A percentile compares a stretch with the other conserved stretches of the same genome.
phyloP scores from a whole-genome alignment of 2,329 filamentous ascomycete genomes.

The Orbilia quercus region DNA sequence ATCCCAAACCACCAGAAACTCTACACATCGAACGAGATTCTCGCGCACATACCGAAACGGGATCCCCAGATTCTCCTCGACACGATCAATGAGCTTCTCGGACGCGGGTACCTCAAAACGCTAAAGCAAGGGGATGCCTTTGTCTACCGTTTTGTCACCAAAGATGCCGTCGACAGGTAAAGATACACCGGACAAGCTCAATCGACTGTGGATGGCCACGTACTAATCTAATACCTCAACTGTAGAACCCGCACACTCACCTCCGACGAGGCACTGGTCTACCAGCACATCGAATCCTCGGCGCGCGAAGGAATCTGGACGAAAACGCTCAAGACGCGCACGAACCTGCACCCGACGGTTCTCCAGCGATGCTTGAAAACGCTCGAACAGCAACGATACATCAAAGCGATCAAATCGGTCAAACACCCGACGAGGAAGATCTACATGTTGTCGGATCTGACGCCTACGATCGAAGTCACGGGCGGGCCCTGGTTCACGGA shows the following conservation, averaged over 20 bases:
- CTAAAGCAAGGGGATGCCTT: constrained; percentile 58
- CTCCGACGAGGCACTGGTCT: constrained; percentile 85
- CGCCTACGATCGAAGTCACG: constrained; percentile 87
- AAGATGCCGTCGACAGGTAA: constrained; percentile 57
- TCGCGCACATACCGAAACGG: constrained; percentile 33
- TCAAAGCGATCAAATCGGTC: constrained; percentile 86
- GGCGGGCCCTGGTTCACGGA: constrained; percentile 96
- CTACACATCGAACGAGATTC: constrained; percentile 33
- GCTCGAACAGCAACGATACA: constrained; percentile 82
- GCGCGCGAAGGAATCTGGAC: constrained; percentile 90
- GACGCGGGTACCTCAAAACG: constrained; percentile 56
- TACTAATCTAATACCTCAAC: neutral
- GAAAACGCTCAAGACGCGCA: constrained; percentile 80
- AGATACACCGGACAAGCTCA: constrained; percentile 54
- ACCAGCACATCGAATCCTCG: constrained; percentile 86
- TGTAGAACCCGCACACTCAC: constrained; percentile 62
- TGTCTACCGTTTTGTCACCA: constrained; percentile 58
- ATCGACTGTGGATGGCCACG: constrained; percentile 61
- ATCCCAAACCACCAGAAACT: constrained; percentile 36
- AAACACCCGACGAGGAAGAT: constrained; percentile 86
- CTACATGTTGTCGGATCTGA: constrained; percentile 89
- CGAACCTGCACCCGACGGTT: constrained; percentile 84
- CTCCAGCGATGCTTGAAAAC: constrained; percentile 85
- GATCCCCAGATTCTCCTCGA: constrained; percentile 27
- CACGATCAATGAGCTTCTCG: constrained; percentile 59